phyloP scores from a whole-genome alignment of 148 eudicot species.

The Salicornia ramosissima region DNA sequence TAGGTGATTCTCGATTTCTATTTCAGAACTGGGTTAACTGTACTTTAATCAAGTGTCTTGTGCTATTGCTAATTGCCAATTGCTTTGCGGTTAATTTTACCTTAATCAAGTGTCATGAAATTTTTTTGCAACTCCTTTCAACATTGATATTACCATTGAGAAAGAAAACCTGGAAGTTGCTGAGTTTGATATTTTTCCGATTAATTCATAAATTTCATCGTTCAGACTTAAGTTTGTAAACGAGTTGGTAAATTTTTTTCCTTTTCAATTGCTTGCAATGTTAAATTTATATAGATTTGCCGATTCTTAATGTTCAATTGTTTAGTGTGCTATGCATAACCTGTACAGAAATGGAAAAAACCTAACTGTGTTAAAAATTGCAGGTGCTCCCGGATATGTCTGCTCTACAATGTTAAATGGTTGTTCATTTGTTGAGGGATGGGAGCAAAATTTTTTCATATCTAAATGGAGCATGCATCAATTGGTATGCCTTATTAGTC shows the following conservation, averaged over 20 bases:
- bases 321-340: constrained; percentile 2
- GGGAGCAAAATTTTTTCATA: constrained; percentile 91
- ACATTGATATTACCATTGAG: too few relatives aligned
- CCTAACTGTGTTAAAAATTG: constrained; percentile 18
- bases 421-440: constrained; percentile 92
- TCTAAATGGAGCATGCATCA: constrained; percentile 99
- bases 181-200: too few relatives aligned
- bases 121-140: too few relatives aligned
- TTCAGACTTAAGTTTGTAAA: too few relatives aligned
- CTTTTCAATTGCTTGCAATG: background rate
- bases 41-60: too few relatives aligned
- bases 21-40: too few relatives aligned
- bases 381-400: constrained; percentile 99
- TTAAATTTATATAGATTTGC: background rate
- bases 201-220: too few relatives aligned
- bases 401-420: constrained; percentile 87
- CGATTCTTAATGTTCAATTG: background rate
- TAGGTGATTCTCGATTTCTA: too few relatives aligned
- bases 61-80: too few relatives aligned
- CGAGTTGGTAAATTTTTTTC: background rate
- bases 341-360: background rate
- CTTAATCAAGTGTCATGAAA: too few relatives aligned
- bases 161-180: too few relatives aligned
- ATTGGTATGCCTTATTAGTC: constrained; percentile 50
- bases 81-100: too few relatives aligned